Conservation (phyloP, 1,139 yeast species). For the Hansenula sp. region DNA sequence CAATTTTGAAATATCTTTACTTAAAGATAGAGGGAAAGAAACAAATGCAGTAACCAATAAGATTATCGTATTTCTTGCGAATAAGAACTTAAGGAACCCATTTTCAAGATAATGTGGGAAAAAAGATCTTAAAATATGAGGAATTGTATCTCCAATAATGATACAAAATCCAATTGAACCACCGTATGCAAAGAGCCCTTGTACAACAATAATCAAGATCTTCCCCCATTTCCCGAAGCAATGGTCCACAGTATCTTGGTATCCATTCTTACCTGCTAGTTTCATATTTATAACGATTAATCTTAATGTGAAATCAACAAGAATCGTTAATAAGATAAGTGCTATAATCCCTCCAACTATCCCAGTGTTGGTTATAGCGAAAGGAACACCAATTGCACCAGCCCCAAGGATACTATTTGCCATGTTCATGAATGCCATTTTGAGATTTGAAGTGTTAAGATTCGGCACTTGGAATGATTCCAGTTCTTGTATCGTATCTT, state of each 20-base stretch:
- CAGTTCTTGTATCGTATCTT: constrained; percentile 7
- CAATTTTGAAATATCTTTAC: constrained; percentile 75
- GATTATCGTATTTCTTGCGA: constrained; percentile 67
- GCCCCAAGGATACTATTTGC: constrained; percentile 93
- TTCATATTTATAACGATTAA: constrained; percentile 82
- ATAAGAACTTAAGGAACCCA: constrained; percentile 44
- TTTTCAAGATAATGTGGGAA: constrained; percentile 46
- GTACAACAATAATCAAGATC: constrained; percentile 63
- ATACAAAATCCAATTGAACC: constrained; percentile 94
- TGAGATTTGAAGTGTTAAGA: constrained; percentile 38
- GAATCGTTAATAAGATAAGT: constrained; percentile 54
- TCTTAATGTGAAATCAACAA: constrained; percentile 86
- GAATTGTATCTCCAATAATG: constrained; percentile 92
- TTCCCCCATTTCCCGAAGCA: constrained; percentile 79
- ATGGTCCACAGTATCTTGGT: constrained; percentile 79
- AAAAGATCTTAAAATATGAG: constrained; percentile 76
- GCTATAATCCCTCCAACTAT: constrained; percentile 67
- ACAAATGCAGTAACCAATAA: constrained; percentile 64
- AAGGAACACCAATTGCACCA: constrained; percentile 92
- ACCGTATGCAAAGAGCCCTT: constrained; percentile 89
- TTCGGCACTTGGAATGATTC: constrained; percentile 7
- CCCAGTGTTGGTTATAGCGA: constrained; percentile 81
- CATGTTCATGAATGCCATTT: constrained; percentile 96
- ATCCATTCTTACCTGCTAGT: constrained; percentile 69
- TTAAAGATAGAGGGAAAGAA: constrained; percentile 80